Evolutionary conservation across 345 rosid species (phyloP).

Genomic region (Draba incana): DNA sequence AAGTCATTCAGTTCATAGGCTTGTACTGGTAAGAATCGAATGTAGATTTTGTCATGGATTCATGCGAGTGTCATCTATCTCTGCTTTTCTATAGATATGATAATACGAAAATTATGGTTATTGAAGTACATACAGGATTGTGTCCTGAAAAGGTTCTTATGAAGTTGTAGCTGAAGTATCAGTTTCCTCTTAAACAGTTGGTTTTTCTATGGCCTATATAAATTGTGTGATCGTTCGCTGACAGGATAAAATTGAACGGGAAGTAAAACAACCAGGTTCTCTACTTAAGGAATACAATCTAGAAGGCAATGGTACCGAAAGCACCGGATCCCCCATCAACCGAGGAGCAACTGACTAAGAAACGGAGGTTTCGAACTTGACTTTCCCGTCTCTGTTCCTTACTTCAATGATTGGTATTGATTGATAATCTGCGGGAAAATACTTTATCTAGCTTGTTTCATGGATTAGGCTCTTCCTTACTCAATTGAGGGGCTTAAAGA

Average conservation of each 20-base stretch:
- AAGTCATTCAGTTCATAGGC: slow-evolving; percentile 93
- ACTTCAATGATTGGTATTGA: slow-evolving; percentile 24
- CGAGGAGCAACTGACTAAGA: slow-evolving; percentile 40
- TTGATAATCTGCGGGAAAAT: slow-evolving; percentile 16
- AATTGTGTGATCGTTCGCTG: slow-evolving; percentile 9
- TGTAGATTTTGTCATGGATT: too few relatives aligned
- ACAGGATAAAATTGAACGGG: slow-evolving; percentile 48
- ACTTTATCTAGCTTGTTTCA: slow-evolving; percentile 34
- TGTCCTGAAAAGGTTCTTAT: not conserved
- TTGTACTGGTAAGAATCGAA: slow-evolving; percentile 67
- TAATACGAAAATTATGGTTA: not conserved
- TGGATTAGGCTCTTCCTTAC: slow-evolving; percentile 53
- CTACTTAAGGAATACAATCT: slow-evolving; percentile 82
- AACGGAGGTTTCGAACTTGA: slow-evolving; percentile 49
- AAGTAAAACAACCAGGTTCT: slow-evolving; percentile 45
- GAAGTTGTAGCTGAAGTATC: not conserved
- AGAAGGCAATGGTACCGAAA: slow-evolving; percentile 50
- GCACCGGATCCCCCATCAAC: slow-evolving; percentile 33
- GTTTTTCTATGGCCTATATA: slow-evolving; percentile 3
- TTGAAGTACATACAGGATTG: slow-evolving; percentile 1
- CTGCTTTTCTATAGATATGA: slow-evolving; percentile 9
- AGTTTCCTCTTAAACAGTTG: slow-evolving; percentile 5
- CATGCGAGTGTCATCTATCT: slow-evolving; percentile 3
- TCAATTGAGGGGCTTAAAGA: slow-evolving; percentile 60
- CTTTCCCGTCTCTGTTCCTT: slow-evolving; percentile 12